These are phyloP conservation scores for Gleditsia sinensis DNA, from an alignment of 306 rosid species.

Conservation along the genomic window DNA sequence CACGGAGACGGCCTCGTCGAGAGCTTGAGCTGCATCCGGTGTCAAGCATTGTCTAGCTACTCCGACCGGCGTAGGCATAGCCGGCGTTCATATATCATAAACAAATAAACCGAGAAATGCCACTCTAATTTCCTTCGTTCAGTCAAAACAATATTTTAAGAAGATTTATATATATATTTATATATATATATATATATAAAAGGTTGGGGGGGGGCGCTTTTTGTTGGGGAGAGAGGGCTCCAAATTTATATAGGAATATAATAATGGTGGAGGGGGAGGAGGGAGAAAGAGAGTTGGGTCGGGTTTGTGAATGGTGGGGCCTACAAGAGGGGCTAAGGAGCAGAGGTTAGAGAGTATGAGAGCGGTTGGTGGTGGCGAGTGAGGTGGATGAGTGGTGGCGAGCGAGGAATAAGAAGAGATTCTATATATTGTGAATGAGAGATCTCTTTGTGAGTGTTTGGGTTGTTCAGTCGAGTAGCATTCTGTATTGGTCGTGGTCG, in stretches of 20 bases:
- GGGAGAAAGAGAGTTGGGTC: not conserved
- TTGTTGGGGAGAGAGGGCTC: constrained; percentile 3
- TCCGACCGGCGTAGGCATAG: constrained; percentile 92
- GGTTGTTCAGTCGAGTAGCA: constrained; percentile 28
- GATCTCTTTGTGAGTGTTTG: not conserved
- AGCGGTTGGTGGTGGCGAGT: not conserved
- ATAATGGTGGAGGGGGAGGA: constrained; percentile 1
- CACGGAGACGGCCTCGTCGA: constrained; percentile 88
- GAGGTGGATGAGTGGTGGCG: not conserved
- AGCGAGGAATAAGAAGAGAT: not conserved
- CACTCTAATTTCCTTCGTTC: not conserved
- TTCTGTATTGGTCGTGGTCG: not conserved
- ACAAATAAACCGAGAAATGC: not conserved
- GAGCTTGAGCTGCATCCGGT: constrained; percentile 68
- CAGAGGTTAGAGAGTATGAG: not conserved
- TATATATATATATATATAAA: too few relatives aligned
- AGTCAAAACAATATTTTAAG: constrained; percentile 18
- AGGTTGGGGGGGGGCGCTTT: too few relatives aligned
- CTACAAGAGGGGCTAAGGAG: not conserved
- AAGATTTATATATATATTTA: too few relatives aligned
- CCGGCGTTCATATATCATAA: constrained; percentile 37
- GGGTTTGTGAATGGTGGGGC: constrained; percentile 38
- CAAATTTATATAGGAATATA: constrained; percentile 27
- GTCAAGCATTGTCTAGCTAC: constrained; percentile 89
- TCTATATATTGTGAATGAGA: too few relatives aligned